A percentile compares a stretch with the other conserved stretches of the same genome.
phyloP scores from a whole-genome alignment of 768 basidiomycete species.

The Kondoa malvinella region DNA sequence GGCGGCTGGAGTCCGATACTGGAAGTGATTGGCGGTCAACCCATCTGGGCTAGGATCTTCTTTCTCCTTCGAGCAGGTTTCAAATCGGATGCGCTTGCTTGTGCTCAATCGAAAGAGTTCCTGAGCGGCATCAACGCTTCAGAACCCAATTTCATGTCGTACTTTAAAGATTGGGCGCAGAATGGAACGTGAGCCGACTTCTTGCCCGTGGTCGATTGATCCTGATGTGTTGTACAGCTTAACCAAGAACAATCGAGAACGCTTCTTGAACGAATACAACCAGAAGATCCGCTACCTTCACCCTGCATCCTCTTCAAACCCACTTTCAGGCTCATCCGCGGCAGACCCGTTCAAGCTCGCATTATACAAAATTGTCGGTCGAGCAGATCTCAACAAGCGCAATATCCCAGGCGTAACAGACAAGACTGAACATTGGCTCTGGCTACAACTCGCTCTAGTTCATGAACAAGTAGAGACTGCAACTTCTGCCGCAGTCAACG shows the following conservation, averaged over 20 bases:
- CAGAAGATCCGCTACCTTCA: conserved; percentile 74
- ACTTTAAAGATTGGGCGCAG: conserved; percentile 68
- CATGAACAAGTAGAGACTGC: conserved; percentile 41
- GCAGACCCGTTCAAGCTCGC: conserved; percentile 93
- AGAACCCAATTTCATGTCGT: conserved; percentile 64
- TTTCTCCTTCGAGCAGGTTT: conserved; percentile 79
- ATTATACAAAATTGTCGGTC: conserved; percentile 85
- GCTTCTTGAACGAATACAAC: conserved; percentile 42
- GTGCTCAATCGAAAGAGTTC: conserved; percentile 50
- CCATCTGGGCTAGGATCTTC: conserved; percentile 86
- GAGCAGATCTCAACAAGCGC: conserved; percentile 63
- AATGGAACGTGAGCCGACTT: conserved; percentile 40
- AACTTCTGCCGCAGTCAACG: conserved; percentile 1
- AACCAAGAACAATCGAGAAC: conserved; percentile 40
- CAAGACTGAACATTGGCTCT: conserved; percentile 95
- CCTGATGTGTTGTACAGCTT: conserved; percentile 22
- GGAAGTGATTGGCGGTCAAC: conserved; percentile 66
- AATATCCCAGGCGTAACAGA: conserved; percentile 67
- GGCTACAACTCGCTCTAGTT: conserved; percentile 83
- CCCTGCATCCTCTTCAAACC: conserved; percentile 12
- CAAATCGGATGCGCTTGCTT: conserved; percentile 56
- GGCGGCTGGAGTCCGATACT: conserved; percentile 47
- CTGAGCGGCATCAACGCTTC: conserved; percentile 48
- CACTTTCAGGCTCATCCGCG: conserved; percentile 31
- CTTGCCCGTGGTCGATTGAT: not conserved